Percentiles rank a stretch among this genome's conserved stretches.
Evolutionary conservation across 768 basidiomycete species (phyloP).

Genomic region (Lepiota subincarnata): DNA sequence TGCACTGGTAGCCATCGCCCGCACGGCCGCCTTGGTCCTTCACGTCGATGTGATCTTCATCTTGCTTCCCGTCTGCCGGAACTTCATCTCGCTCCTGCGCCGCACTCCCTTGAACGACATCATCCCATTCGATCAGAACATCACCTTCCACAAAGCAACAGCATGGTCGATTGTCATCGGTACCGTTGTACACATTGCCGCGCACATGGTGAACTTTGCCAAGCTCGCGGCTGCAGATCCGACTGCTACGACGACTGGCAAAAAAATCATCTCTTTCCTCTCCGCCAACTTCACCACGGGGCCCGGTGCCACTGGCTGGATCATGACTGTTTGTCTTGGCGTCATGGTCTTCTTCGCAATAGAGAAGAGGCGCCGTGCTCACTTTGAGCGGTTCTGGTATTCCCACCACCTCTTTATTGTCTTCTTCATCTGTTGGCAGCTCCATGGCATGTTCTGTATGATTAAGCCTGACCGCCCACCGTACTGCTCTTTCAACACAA

Average conservation of each 20-base stretch:
- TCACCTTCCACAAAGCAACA: conserved; percentile 86
- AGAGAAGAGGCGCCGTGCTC: conserved; percentile 71
- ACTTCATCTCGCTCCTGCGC: conserved; percentile 87
- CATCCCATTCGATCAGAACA: conserved; percentile 92
- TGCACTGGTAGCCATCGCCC: conserved; percentile 68
- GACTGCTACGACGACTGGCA: conserved; percentile 46
- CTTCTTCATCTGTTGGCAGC: conserved; percentile 93
- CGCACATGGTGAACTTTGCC: conserved; percentile 86
- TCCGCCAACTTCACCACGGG: conserved; percentile 77
- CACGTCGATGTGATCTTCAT: conserved; percentile 93
- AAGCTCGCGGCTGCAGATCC: conserved; percentile 56
- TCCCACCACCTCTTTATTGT: conserved; percentile 84
- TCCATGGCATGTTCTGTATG: conserved; percentile 97
- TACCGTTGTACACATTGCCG: conserved; percentile 68
- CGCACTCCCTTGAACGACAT: conserved; percentile 79
- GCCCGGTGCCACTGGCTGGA: conserved; percentile 82
- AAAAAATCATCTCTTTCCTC: conserved; percentile 68
- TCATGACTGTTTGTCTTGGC: conserved; percentile 71
- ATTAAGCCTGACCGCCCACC: conserved; percentile 87
- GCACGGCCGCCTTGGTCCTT: conserved; percentile 83
- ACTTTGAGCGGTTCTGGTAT: conserved; percentile 91
- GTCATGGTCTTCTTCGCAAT: conserved; percentile 84
- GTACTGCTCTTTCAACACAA: conserved; percentile 77
- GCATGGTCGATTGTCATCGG: conserved; percentile 87
- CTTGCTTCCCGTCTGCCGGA: conserved; percentile 91